These are phyloP conservation scores for Sistotremastrum suecicum DNA, from an alignment of 768 basidiomycete genomes.

Conservation along the genomic window DNA sequence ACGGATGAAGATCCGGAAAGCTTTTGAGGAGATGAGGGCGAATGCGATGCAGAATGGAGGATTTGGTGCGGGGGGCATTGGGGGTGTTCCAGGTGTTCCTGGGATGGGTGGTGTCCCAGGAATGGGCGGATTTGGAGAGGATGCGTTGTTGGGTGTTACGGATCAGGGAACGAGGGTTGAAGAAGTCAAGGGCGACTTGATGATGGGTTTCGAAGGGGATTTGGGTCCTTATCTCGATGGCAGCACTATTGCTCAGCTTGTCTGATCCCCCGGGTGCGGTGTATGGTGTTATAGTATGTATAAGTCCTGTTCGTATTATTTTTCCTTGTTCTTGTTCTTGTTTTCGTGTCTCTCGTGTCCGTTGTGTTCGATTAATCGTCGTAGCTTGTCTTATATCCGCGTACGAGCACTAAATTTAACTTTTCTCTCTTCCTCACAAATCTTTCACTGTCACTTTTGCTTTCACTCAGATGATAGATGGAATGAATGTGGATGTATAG, in stretches of 20 bases:
- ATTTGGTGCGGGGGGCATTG: conserved; percentile 8
- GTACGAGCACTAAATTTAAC: too few species aligned
- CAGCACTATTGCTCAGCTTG: conserved; percentile 33
- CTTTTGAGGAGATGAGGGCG: conserved; percentile 49
- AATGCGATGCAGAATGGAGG: conserved; percentile 48
- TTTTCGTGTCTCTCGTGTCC: too few species aligned
- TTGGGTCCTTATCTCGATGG: conserved; percentile 43
- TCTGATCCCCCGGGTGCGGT: conserved; percentile 10
- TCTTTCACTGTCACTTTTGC: too few species aligned
- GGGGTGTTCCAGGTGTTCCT: conserved; percentile 1
- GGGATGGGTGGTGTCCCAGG: conserved; percentile 7
- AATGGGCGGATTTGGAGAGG: conserved; percentile 19
- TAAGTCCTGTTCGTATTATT: too few species aligned
- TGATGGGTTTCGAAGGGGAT: conserved; percentile 29
- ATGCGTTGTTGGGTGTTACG: conserved; percentile 34
- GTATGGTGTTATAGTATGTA: too few species aligned
- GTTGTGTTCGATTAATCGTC: too few species aligned
- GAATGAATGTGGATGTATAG: too few species aligned
- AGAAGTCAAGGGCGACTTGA: conserved; percentile 33
- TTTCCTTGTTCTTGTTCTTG: too few species aligned
- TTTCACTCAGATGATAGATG: too few species aligned
- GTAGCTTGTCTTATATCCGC: too few species aligned
- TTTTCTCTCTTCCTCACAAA: too few species aligned
- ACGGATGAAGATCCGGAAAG: conserved; percentile 52
- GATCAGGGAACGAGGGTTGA: conserved; percentile 44